Percentiles rank a stretch among this genome's conserved stretches.
phyloP scores from a whole-genome alignment of 331 rosid genomes.

The Cydonia oblonga region DNA sequence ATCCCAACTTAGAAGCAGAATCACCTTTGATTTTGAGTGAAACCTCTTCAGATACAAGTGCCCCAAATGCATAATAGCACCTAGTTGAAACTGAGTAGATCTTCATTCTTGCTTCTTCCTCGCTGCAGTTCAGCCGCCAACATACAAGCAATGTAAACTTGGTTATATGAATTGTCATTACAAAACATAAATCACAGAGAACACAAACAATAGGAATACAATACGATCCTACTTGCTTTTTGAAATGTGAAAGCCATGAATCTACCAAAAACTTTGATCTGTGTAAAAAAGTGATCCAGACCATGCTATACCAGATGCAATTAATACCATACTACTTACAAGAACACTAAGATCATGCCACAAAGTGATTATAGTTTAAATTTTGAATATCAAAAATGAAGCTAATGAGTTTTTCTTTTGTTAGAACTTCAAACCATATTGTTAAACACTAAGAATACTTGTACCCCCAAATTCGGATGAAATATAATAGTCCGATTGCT shows the following conservation, averaged over 20 bases:
- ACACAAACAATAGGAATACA: background rate
- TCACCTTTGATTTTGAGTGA: slow-evolving; percentile 77
- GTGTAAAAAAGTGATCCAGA: background rate
- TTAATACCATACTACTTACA: background rate
- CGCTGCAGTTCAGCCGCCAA: slow-evolving; percentile 36
- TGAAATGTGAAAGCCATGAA: background rate
- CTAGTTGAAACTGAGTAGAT: slow-evolving; percentile 92
- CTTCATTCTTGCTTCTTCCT: slow-evolving; percentile 84
- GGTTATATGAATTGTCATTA: background rate
- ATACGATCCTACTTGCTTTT: background rate
- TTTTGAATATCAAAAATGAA: background rate
- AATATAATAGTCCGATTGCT: background rate
- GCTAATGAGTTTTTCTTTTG: no score
- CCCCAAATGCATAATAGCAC: slow-evolving; percentile 88
- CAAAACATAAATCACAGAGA: background rate
- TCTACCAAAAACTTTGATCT: background rate
- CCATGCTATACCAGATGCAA: no score
- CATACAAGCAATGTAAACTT: background rate
- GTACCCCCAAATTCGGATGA: background rate
- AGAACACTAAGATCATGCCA: background rate
- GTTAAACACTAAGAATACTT: no score
- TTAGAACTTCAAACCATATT: no score
- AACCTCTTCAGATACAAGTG: slow-evolving; percentile 71
- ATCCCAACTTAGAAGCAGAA: background rate
- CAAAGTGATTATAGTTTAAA: background rate